Conservation (phyloP, 192 early-diverging fungal species). For the Backusella circina region DNA sequence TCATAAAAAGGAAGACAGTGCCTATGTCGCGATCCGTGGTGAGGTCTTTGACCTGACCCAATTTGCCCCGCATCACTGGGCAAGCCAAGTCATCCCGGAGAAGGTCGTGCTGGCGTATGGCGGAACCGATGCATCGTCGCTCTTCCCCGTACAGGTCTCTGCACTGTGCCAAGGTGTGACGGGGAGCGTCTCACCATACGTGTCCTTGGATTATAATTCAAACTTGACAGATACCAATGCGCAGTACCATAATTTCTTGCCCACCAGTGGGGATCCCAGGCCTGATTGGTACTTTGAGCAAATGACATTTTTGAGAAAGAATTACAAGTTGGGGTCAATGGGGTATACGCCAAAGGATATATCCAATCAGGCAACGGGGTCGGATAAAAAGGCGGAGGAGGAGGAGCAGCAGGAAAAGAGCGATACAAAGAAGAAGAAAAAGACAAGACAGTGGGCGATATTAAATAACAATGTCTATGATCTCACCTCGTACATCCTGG, state of each 20-base stretch:
- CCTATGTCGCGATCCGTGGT: constrained; percentile 69
- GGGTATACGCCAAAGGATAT: constrained; percentile 60
- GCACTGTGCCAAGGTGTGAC: constrained; percentile 46
- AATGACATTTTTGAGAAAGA: constrained; percentile 53
- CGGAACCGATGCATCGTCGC: constrained; percentile 56
- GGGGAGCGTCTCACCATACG: constrained; percentile 37
- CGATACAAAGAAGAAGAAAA: constrained; percentile 21
- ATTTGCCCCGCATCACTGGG: constrained; percentile 53
- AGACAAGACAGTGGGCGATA: constrained; percentile 52
- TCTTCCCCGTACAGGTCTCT: constrained; percentile 74
- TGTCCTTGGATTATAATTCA: constrained; percentile 45
- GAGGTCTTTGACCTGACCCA: constrained; percentile 77
- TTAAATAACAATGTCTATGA: constrained; percentile 72
- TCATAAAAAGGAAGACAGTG: constrained; percentile 41
- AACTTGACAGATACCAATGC: constrained; percentile 47
- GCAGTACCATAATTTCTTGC: constrained; percentile 69
- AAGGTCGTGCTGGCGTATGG: constrained; percentile 47
- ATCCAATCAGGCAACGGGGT: constrained; percentile 39
- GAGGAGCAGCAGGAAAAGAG: neutral
- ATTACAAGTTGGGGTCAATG: constrained; percentile 63
- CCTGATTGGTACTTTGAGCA: constrained; percentile 69
- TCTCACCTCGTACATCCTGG: constrained; percentile 63
- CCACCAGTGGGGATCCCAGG: constrained; percentile 54
- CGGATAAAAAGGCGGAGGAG: neutral
- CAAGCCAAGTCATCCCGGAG: constrained; percentile 50